Conservation (phyloP, 176 grass and related monocot genomes). For the Tillandsia fasciculata region DNA sequence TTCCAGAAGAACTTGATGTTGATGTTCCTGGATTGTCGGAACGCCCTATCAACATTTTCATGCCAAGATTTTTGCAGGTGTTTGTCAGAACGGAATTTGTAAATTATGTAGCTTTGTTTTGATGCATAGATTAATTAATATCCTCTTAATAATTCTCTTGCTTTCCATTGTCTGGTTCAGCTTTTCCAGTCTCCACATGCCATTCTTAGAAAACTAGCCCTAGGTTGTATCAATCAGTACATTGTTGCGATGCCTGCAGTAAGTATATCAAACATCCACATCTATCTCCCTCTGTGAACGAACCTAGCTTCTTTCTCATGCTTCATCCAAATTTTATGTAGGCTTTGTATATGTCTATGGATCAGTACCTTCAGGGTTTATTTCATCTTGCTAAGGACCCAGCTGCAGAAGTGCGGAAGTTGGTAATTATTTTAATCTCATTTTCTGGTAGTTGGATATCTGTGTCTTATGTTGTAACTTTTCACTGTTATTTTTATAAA, state of each 20-base stretch:
- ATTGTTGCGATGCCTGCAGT: conserved; percentile 86
- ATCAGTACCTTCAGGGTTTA: conserved; percentile 92
- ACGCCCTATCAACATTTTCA: conserved; percentile 84
- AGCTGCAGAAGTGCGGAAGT: conserved; percentile 82
- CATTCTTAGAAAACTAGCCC: conserved; percentile 65
- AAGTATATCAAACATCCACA: conserved; percentile 11
- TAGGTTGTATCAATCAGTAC: conserved; percentile 90
- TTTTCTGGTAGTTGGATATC: background rate
- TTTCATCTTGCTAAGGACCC: conserved; percentile 77
- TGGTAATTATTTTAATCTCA: conserved; percentile 36
- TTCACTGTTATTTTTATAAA: background rate
- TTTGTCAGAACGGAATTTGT: conserved; percentile 3
- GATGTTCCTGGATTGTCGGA: conserved; percentile 87
- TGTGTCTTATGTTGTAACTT: background rate
- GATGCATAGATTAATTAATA: background rate
- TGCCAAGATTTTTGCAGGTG: conserved; percentile 88
- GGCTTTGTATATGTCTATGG: conserved; percentile 89
- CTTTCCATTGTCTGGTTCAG: conserved; percentile 40
- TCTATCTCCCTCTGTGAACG: conserved; percentile 7
- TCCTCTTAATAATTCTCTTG: conserved; percentile 13
- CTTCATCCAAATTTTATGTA: conserved; percentile 25
- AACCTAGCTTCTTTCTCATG: conserved; percentile 7
- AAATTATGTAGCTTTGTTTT: background rate
- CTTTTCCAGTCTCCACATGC: conserved; percentile 89
- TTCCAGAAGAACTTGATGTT: conserved; percentile 88